Conservation (phyloP, 768 basidiomycete genomes). For the Tulasnella sp. region DNA sequence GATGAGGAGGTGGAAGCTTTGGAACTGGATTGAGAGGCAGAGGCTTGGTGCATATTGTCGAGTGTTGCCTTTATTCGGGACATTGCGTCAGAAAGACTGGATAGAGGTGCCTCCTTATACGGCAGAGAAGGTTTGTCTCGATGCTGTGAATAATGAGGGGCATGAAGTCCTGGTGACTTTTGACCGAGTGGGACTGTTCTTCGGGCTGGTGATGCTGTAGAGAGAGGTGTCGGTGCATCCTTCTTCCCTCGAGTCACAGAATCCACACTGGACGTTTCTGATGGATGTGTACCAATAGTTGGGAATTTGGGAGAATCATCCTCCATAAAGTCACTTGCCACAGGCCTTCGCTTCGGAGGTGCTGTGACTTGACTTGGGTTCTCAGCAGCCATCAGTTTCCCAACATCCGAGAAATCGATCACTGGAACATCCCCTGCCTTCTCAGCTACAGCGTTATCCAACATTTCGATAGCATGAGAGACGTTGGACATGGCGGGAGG, state of each 20-base stretch:
- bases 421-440: slow-evolving; percentile 58
- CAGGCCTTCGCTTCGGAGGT: slow-evolving; percentile 25
- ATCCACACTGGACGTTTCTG: too few species aligned
- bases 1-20: background rate
- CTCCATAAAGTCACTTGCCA: slow-evolving; percentile 65
- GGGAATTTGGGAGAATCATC: too few species aligned
- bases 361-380: slow-evolving; percentile 21
- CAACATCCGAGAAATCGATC: slow-evolving; percentile 70
- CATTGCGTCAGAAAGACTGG: slow-evolving; percentile 68
- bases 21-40: too few species aligned
- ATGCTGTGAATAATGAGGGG: background rate
- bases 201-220: background rate
- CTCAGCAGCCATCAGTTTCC: slow-evolving; percentile 45
- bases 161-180: background rate
- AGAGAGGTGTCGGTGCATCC: too few species aligned
- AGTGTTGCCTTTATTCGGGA: slow-evolving; percentile 75
- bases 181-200: background rate
- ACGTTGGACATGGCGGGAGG: too few species aligned
- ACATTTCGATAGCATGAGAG: too few species aligned
- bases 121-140: slow-evolving; percentile 10
- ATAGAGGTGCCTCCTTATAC: slow-evolving; percentile 46
- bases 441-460: too few species aligned
- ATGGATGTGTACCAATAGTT: too few species aligned
- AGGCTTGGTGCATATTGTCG: slow-evolving; percentile 9
- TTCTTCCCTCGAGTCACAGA: too few species aligned